A percentile compares a stretch with the other conserved stretches of the same genome.
phyloP scores from a whole-genome alignment of 805 yeast genomes.

The Wickerhamomyces kurtzmanii region DNA sequence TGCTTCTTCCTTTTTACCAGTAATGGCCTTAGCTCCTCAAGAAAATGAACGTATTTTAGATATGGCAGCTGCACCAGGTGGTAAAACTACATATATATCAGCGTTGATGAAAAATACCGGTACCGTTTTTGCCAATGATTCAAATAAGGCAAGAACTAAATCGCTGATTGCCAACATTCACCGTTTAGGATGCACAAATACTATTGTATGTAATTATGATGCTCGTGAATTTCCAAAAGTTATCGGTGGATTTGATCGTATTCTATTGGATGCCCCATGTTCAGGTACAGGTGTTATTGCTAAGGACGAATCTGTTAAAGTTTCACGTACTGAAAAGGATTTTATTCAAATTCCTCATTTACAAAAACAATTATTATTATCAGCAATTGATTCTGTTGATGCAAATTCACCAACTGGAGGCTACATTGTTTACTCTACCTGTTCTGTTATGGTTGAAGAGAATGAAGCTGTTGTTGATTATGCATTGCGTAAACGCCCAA shows the following conservation, averaged over 20 bases:
- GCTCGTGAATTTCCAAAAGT: constrained; percentile 98
- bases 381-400: constrained; percentile 97
- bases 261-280: constrained; percentile 95
- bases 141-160: constrained; percentile 93
- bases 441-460: constrained; percentile 97
- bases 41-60: constrained; percentile 92
- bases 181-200: constrained; percentile 92
- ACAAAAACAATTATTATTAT: constrained; percentile 85
- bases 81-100: constrained; percentile 89
- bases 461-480: constrained; percentile 98
- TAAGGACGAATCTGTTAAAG: constrained; percentile 91
- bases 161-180: constrained; percentile 95
- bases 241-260: constrained; percentile 95
- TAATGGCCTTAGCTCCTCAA: constrained; percentile 96
- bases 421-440: constrained; percentile 90
- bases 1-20: constrained; percentile 95
- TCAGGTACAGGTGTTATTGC: constrained; percentile 99
- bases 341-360: constrained; percentile 94
- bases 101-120: constrained; percentile 99
- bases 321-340: constrained; percentile 90
- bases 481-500: constrained; percentile 92
- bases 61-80: constrained; percentile 99
- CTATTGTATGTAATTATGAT: constrained; percentile 94
- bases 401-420: constrained; percentile 91
- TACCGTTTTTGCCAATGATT: constrained; percentile 92